phyloP scores from a whole-genome alignment of 2,329 filamentous ascomycete species.

The Aureobasidium sp. region DNA sequence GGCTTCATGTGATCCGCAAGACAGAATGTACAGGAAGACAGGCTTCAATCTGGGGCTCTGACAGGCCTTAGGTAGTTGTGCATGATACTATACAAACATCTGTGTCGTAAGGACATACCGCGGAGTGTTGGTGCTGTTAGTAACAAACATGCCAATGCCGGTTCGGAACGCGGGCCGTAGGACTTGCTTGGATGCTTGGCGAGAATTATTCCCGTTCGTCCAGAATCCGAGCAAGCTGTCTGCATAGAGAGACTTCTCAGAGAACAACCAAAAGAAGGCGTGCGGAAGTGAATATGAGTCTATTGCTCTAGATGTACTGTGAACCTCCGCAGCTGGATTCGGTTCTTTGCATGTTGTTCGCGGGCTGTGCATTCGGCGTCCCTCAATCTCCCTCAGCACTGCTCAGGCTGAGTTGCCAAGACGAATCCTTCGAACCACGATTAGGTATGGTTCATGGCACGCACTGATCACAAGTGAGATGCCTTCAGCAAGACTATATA shows the following conservation, averaged over 20 bases:
- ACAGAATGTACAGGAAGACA: background rate
- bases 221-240: background rate
- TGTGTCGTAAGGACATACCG: background rate
- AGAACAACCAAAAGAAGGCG: background rate
- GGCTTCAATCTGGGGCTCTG: background rate
- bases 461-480: background rate
- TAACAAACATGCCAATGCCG: background rate
- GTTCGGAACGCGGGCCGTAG: background rate
- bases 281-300: too few relatives aligned
- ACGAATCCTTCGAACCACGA: slow-evolving; percentile 6
- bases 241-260: background rate
- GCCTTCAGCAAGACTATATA: background rate
- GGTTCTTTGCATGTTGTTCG: background rate
- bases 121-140: background rate
- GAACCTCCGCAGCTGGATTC: background rate
- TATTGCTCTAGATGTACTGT: background rate
- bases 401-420: slow-evolving; percentile 1
- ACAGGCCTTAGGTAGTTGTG: background rate
- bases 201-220: background rate
- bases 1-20: background rate
- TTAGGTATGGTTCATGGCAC: background rate
- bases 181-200: background rate
- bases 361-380: background rate
- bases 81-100: background rate
- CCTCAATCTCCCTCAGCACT: background rate